Evolutionary conservation across 2,329 filamentous ascomycete genomes (phyloP).

Genomic region (Emmonsiellopsis sp.): DNA sequence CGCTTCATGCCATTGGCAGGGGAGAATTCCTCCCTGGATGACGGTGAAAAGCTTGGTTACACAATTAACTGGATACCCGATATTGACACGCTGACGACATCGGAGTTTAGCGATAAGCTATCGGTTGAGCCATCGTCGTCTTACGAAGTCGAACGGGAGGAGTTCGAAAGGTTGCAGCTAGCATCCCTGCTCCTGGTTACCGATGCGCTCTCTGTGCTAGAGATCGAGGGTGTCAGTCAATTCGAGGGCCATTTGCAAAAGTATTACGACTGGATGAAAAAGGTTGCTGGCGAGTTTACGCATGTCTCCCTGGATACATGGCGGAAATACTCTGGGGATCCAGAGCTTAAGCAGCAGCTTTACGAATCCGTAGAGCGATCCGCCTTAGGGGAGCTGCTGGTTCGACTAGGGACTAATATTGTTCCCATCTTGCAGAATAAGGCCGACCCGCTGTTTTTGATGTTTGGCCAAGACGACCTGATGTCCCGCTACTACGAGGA

Average conservation of each 20-base stretch:
- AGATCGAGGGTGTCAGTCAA: slow-evolving; percentile 7
- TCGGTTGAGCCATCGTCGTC: slow-evolving; percentile 1
- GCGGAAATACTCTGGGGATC: slow-evolving; percentile 12
- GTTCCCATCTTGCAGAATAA: slow-evolving; percentile 19
- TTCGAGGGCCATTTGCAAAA: slow-evolving; percentile 20
- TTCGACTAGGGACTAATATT: slow-evolving; percentile 25
- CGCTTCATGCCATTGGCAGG: slow-evolving; percentile 22
- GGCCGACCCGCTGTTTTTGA: slow-evolving; percentile 24
- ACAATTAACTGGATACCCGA: slow-evolving; percentile 21
- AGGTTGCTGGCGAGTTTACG: slow-evolving; percentile 13
- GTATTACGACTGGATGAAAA: slow-evolving; percentile 23
- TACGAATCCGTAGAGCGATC: slow-evolving; percentile 15
- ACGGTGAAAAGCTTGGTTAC: slow-evolving; percentile 17
- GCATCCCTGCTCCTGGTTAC: slow-evolving; percentile 21
- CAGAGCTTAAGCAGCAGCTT: slow-evolving; percentile 16
- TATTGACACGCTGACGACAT: slow-evolving; percentile 8
- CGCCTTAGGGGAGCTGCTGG: slow-evolving; percentile 20
- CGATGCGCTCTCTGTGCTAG: slow-evolving; percentile 19
- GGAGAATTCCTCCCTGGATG: slow-evolving; percentile 6
- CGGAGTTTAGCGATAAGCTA: slow-evolving; percentile 2
- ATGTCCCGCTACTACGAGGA: slow-evolving; percentile 23
- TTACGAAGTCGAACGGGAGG: slow-evolving; percentile 8
- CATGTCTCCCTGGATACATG: slow-evolving; percentile 18
- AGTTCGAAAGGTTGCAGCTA: slow-evolving; percentile 20
- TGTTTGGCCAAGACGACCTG: slow-evolving; percentile 25